phyloP scores from a whole-genome alignment of 768 basidiomycete species.

The Tylopilus sp. region DNA sequence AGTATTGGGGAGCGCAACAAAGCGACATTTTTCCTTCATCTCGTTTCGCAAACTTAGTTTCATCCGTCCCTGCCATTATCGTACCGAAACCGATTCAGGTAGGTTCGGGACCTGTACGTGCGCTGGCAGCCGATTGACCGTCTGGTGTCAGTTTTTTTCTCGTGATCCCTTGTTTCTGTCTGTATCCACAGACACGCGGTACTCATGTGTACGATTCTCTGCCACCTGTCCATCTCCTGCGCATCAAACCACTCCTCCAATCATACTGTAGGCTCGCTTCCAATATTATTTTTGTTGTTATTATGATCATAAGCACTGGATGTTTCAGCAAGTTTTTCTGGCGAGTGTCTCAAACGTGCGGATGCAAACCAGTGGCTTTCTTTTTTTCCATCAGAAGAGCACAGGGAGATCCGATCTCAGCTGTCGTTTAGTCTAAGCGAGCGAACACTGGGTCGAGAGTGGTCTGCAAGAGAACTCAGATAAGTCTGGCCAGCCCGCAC shows the following conservation, averaged over 20 bases:
- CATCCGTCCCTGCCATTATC: conserved; percentile 21
- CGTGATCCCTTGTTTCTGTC: conserved; percentile 1
- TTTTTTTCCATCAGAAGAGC: background rate
- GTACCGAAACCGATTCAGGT: conserved; percentile 22
- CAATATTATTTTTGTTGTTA: conserved; percentile 3
- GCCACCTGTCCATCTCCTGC: background rate
- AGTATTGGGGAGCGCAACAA: conserved; percentile 11
- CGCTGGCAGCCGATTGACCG: background rate
- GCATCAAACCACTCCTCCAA: background rate
- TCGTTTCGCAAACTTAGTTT: conserved; percentile 12
- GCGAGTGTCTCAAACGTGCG: background rate
- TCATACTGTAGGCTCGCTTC: background rate
- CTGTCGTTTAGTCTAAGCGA: background rate
- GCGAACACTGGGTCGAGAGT: background rate
- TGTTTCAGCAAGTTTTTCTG: background rate
- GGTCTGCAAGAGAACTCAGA: background rate
- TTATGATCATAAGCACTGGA: background rate
- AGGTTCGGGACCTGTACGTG: background rate
- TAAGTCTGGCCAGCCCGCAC: too few species aligned
- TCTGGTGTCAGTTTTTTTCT: conserved; percentile 17
- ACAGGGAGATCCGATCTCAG: background rate
- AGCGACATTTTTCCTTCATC: conserved; percentile 13
- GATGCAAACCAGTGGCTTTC: background rate
- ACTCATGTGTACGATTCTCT: background rate
- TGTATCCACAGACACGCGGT: background rate